Evolutionary conservation across 192 early-diverging fungal species (phyloP).

Genomic region (Linnemannia schmuckeri): DNA sequence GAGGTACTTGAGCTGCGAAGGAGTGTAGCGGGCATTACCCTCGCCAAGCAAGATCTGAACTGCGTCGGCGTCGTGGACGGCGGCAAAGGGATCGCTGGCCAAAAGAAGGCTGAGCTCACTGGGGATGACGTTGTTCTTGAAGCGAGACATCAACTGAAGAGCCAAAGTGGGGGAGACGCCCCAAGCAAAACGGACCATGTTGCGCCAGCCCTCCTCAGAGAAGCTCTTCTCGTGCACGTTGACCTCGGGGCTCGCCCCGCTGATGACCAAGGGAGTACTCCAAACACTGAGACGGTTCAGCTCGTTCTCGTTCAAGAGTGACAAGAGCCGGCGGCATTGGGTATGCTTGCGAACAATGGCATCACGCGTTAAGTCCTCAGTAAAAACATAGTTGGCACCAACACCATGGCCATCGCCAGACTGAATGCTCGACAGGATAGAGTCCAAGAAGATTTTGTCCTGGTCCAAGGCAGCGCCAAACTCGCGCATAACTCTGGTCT

Average conservation of each 20-base stretch:
- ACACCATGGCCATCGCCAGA: slow-evolving; percentile 27
- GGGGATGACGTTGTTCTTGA: slow-evolving; percentile 77
- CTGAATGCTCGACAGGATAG: slow-evolving; percentile 61
- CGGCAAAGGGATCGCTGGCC: slow-evolving; percentile 71
- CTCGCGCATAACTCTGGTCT: slow-evolving; percentile 77
- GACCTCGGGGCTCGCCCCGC: slow-evolving; percentile 32
- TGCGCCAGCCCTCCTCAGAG: slow-evolving; percentile 79
- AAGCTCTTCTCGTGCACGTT: slow-evolving; percentile 52
- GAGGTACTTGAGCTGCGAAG: slow-evolving; percentile 69
- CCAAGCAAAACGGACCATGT: slow-evolving; percentile 87
- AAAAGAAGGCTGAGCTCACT: slow-evolving; percentile 76
- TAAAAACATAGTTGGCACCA: slow-evolving; percentile 35
- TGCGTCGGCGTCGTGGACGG: slow-evolving; percentile 80
- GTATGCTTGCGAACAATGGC: slow-evolving; percentile 65
- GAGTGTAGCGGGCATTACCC: slow-evolving; percentile 40
- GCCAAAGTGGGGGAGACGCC: slow-evolving; percentile 84
- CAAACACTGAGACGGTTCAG: slow-evolving; percentile 86
- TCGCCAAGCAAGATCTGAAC: slow-evolving; percentile 81
- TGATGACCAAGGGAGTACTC: slow-evolving; percentile 73
- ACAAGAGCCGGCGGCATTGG: slow-evolving; percentile 72
- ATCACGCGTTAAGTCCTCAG: slow-evolving; percentile 64
- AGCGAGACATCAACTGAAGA: slow-evolving; percentile 81
- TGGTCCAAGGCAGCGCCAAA: slow-evolving; percentile 69
- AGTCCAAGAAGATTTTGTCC: slow-evolving; percentile 71
- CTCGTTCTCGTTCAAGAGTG: slow-evolving; percentile 92